phyloP scores from a whole-genome alignment of 352 stramenopile species.

The Pythium periplocum region DNA sequence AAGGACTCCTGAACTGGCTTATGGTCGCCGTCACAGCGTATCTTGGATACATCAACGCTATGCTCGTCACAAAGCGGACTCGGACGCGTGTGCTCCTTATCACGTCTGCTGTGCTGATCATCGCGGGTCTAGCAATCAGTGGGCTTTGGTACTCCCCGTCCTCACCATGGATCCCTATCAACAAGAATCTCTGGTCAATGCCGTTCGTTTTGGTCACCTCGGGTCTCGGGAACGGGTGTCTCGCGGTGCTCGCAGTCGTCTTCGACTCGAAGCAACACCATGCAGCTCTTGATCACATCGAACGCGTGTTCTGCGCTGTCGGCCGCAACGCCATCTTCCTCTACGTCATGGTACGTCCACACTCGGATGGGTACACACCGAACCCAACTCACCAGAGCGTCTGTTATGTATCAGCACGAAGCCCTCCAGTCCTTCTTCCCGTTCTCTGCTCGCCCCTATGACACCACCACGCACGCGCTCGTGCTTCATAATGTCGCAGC shows the following conservation, averaged over 20 bases:
- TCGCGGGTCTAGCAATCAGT: conserved; percentile 1
- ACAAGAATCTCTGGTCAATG: conserved; percentile 85
- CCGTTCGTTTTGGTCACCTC: conserved; percentile 54
- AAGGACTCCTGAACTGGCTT: conserved; percentile 75
- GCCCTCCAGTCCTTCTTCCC: conserved; percentile 42
- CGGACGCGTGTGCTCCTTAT: neutral
- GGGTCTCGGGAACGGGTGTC: conserved; percentile 11
- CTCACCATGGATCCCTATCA: conserved; percentile 49
- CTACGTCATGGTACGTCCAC: conserved; percentile 54
- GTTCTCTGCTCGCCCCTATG: conserved; percentile 29
- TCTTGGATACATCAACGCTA: conserved; percentile 50
- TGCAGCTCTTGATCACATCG: no score
- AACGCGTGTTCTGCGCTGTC: conserved; percentile 6
- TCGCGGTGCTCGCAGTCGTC: no score
- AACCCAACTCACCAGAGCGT: neutral
- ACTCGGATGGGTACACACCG: neutral
- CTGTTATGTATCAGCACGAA: conserved; percentile 34
- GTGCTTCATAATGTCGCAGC: conserved; percentile 44
- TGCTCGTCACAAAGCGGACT: conserved; percentile 17
- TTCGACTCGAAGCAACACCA: no score
- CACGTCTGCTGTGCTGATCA: neutral
- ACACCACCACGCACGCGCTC: conserved; percentile 16
- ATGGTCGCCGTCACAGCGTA: conserved; percentile 58
- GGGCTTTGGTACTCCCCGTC: conserved; percentile 9
- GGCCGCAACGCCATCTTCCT: conserved; percentile 73